Evolutionary conservation across 805 yeast genomes (phyloP).

Genomic region (Yamadazyma tumulicola): DNA sequence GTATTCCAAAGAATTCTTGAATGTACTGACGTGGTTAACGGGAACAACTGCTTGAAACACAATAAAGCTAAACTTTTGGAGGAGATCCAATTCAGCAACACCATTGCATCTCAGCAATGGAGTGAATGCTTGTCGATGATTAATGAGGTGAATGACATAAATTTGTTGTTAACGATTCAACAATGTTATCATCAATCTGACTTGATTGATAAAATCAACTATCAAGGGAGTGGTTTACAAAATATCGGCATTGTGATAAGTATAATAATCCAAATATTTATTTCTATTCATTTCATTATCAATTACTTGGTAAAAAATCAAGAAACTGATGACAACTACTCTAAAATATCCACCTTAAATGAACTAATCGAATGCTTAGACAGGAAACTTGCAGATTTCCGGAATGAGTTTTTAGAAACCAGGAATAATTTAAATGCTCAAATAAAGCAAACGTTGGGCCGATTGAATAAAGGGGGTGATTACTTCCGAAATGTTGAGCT

Average conservation of each 20-base stretch:
- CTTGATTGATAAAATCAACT: conserved; percentile 9
- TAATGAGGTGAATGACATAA: conserved; percentile 15
- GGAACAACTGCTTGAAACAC: conserved; percentile 15
- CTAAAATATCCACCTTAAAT: background rate
- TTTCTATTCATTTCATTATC: conserved; percentile 1
- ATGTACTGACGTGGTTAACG: conserved; percentile 20
- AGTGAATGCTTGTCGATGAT: conserved; percentile 16
- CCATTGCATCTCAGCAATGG: conserved; percentile 3
- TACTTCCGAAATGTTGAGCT: conserved; percentile 12
- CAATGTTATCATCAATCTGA: conserved; percentile 23
- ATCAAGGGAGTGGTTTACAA: background rate
- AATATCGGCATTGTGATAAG: conserved; percentile 2
- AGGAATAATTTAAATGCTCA: conserved; percentile 1
- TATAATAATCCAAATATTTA: conserved; percentile 6
- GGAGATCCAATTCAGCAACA: conserved; percentile 5
- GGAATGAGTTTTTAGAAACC: background rate
- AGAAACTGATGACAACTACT: background rate
- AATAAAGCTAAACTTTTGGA: conserved; percentile 10
- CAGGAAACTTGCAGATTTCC: background rate
- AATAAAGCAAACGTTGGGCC: conserved; percentile 10
- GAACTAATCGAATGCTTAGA: background rate
- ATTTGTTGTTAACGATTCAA: conserved; percentile 20
- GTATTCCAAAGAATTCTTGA: conserved; percentile 8
- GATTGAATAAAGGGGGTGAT: conserved; percentile 18
- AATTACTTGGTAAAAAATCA: conserved; percentile 1